phyloP scores from a whole-genome alignment of 768 basidiomycete genomes.

The Phaeotremella fagi region DNA sequence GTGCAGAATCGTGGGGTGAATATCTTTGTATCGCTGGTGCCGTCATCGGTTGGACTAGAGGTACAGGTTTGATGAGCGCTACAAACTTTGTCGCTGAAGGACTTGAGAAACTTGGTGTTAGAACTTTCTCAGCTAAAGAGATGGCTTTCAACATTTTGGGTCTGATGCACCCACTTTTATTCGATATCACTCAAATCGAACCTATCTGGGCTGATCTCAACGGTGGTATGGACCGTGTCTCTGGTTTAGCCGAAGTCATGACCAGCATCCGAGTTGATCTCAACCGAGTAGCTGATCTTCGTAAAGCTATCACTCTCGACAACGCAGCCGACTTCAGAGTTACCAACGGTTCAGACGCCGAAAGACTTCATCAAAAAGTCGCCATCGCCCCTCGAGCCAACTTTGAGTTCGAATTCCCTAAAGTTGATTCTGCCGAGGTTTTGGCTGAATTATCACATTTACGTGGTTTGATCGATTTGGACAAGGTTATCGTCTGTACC shows the following conservation, averaged over 20 bases:
- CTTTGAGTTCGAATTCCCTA: conserved; percentile 93
- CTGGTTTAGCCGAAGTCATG: conserved; percentile 89
- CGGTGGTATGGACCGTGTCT: conserved; percentile 95
- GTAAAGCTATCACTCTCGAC: conserved; percentile 87
- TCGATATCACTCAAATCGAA: conserved; percentile 98
- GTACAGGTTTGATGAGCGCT: conserved; percentile 93
- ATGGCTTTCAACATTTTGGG: conserved; percentile 99
- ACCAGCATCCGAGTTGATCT: conserved; percentile 75
- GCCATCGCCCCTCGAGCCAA: conserved; percentile 94
- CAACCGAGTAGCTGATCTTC: conserved; percentile 81
- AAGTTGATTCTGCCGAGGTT: conserved; percentile 63
- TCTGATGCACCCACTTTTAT: conserved; percentile 96
- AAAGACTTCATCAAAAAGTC: conserved; percentile 85
- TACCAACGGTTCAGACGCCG: conserved; percentile 82
- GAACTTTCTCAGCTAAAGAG: conserved; percentile 98
- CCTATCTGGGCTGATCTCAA: conserved; percentile 99
- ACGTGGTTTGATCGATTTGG: conserved; percentile 84
- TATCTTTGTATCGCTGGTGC: conserved; percentile 97
- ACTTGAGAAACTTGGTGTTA: conserved; percentile 83
- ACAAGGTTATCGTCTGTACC: conserved; percentile 92
- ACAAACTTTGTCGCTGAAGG: conserved; percentile 93
- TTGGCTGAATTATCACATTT: conserved; percentile 71
- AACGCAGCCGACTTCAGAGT: conserved; percentile 94
- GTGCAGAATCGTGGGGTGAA: conserved; percentile 97
- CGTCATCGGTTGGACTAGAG: conserved; percentile 98